These are phyloP conservation scores for Botryobasidium botryosum DNA, from an alignment of 768 basidiomycete genomes.

Conservation along the genomic window DNA sequence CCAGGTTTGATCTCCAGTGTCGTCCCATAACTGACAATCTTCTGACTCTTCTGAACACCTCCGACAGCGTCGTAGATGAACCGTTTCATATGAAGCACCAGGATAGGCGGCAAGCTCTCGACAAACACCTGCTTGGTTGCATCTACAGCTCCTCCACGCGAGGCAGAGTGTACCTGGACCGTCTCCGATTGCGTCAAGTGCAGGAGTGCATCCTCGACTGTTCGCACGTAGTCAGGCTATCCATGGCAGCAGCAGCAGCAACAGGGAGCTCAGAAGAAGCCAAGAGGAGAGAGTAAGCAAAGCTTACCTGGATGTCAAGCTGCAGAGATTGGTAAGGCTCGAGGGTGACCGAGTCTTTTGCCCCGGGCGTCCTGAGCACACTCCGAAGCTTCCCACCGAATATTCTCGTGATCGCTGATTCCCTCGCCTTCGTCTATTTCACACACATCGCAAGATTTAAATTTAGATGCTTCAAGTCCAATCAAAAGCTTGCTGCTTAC, in stretches of 20 bases:
- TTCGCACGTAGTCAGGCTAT: slow-evolving; percentile 54
- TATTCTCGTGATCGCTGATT: slow-evolving; percentile 79
- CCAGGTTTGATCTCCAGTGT: slow-evolving; percentile 63
- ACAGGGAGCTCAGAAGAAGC: not conserved
- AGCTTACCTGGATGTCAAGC: slow-evolving; percentile 68
- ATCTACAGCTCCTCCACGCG: slow-evolving; percentile 43
- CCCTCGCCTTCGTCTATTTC: slow-evolving; percentile 55
- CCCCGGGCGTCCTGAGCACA: slow-evolving; percentile 60
- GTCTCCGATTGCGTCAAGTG: slow-evolving; percentile 64
- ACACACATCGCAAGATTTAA: not conserved
- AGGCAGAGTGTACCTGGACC: slow-evolving; percentile 52
- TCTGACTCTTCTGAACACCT: slow-evolving; percentile 74
- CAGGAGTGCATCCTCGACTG: slow-evolving; percentile 67
- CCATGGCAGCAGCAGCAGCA: not conserved
- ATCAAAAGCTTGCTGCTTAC: slow-evolving; percentile 28
- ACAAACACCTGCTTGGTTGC: slow-evolving; percentile 59
- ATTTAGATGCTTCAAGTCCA: not conserved
- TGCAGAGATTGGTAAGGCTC: slow-evolving; percentile 85
- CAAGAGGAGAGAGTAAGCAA: no score
- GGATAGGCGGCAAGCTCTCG: slow-evolving; percentile 65
- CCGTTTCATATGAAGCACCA: slow-evolving; percentile 80
- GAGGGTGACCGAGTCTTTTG: slow-evolving; percentile 67
- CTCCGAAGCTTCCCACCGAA: slow-evolving; percentile 90
- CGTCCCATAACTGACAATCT: slow-evolving; percentile 59
- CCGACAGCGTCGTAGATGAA: slow-evolving; percentile 63